These are phyloP conservation scores for Colletotrichum sp. DNA, from an alignment of 2,329 filamentous ascomycete species.

Conservation along the genomic window DNA sequence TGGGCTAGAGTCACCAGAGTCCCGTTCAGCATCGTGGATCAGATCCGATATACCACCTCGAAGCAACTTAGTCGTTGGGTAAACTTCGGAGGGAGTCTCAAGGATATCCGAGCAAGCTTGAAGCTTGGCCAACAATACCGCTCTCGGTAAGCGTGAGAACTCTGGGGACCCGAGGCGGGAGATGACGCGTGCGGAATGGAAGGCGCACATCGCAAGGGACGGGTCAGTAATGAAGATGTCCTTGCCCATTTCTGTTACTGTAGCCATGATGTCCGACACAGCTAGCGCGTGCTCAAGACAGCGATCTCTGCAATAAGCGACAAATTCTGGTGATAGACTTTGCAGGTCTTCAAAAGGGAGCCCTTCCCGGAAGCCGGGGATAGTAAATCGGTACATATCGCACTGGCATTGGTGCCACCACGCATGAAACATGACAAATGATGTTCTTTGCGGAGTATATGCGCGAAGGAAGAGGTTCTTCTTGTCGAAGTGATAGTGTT, in stretches of 20 bases:
- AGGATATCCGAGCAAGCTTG: slow-evolving; percentile 7
- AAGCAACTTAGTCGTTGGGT: slow-evolving; percentile 5
- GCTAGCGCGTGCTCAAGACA: slow-evolving; percentile 16
- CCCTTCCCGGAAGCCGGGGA: slow-evolving; percentile 19
- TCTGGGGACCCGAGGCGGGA: not conserved
- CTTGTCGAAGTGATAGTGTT: slow-evolving; percentile 18
- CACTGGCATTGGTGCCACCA: slow-evolving; percentile 31
- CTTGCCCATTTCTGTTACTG: not conserved
- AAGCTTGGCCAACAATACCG: not conserved
- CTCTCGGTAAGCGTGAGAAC: not conserved
- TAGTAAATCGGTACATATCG: slow-evolving; percentile 27
- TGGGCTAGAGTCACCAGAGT: not conserved
- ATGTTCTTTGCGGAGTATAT: slow-evolving; percentile 23
- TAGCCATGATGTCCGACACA: slow-evolving; percentile 3
- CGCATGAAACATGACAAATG: slow-evolving; percentile 27
- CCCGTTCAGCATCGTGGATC: slow-evolving; percentile 8
- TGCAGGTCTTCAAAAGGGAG: not conserved
- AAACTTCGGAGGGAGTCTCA: not conserved
- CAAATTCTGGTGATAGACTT: not conserved
- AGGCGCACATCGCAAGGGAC: slow-evolving; percentile 12
- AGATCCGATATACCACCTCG: slow-evolving; percentile 3
- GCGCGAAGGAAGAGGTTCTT: slow-evolving; percentile 24
- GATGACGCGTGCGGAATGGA: slow-evolving; percentile 15
- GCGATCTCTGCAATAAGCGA: not conserved
- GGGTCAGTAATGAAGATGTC: slow-evolving; percentile 17